These are phyloP conservation scores for Trichosporon faecale DNA, from an alignment of 1,284 basidiomycete genomes.

Conservation along the genomic window DNA sequence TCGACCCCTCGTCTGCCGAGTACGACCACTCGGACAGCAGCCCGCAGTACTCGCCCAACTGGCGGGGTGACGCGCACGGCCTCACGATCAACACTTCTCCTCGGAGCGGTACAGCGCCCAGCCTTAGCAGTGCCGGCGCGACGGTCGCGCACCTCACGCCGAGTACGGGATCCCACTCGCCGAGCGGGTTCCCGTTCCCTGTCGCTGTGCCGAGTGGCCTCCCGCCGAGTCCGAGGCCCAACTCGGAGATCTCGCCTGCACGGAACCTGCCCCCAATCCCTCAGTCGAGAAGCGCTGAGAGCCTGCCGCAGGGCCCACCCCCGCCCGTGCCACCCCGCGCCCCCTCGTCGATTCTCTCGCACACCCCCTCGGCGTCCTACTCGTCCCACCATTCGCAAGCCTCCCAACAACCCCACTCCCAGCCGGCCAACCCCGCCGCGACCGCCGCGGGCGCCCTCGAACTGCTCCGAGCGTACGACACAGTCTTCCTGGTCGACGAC, in stretches of 20 bases:
- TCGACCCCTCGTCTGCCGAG: background rate
- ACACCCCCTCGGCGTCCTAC: background rate
- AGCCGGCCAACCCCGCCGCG: background rate
- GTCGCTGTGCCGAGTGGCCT: background rate
- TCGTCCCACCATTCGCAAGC: background rate
- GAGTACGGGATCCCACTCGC: slow-evolving; percentile 3
- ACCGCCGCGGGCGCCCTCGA: slow-evolving; percentile 26
- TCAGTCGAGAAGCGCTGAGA: background rate
- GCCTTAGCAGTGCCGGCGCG: background rate
- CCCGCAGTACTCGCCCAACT: background rate
- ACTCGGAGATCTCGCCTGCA: background rate
- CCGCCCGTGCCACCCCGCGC: slow-evolving; percentile 19
- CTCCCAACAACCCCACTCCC: background rate
- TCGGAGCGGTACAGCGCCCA: background rate
- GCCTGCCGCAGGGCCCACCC: background rate
- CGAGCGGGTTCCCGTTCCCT: slow-evolving; percentile 2
- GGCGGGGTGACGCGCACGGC: slow-evolving; percentile 2
- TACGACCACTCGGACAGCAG: background rate
- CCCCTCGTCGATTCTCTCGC: slow-evolving; percentile 12
- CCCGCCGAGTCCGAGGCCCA: background rate
- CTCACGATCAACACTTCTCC: slow-evolving; percentile 4
- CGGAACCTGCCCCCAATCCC: background rate
- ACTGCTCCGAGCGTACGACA: slow-evolving; percentile 47
- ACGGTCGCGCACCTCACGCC: background rate
- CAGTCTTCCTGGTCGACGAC: slow-evolving; percentile 50